Evolutionary conservation across 495 filamentous ascomycete species (phyloP).

Genomic region (Aspergillus homomorphus): DNA sequence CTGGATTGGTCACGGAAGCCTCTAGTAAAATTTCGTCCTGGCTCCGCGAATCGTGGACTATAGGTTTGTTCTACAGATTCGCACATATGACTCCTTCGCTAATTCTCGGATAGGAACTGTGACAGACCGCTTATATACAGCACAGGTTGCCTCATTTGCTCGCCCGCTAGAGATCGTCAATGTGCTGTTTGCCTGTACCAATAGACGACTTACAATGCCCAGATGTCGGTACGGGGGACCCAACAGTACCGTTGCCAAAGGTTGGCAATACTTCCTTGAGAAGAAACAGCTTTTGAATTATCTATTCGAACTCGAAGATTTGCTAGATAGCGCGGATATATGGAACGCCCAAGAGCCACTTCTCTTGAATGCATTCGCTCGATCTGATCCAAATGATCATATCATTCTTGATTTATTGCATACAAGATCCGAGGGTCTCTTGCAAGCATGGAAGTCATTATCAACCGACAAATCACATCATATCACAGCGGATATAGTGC

Average conservation of each 20-base stretch:
- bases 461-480: slow-evolving; percentile 40
- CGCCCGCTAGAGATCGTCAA: slow-evolving; percentile 39
- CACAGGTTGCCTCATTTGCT: slow-evolving; percentile 40
- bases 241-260: slow-evolving; percentile 28
- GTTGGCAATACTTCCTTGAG: slow-evolving; percentile 38
- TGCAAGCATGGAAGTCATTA: slow-evolving; percentile 44
- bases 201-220: slow-evolving; percentile 28
- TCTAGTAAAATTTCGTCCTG: slow-evolving; percentile 72
- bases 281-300: slow-evolving; percentile 36
- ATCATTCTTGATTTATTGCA: slow-evolving; percentile 46
- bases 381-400: slow-evolving; percentile 38
- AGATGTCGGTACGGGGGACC: slow-evolving; percentile 23
- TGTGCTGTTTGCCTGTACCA: slow-evolving; percentile 42
- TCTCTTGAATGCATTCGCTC: slow-evolving; percentile 21
- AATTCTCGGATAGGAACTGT: slow-evolving; percentile 28
- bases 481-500: slow-evolving; percentile 45
- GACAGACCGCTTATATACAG: slow-evolving; percentile 39
- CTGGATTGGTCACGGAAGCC: slow-evolving; percentile 59
- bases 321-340: slow-evolving; percentile 25
- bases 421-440: slow-evolving; percentile 41
- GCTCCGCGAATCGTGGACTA: slow-evolving; percentile 76
- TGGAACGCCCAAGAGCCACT: slow-evolving; percentile 26
- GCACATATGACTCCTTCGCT: slow-evolving; percentile 8
- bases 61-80: slow-evolving; percentile 48
- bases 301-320: slow-evolving; percentile 30